Evolutionary conservation across 257 asterid species (phyloP).

Genomic region (Solanum appendiculatum): DNA sequence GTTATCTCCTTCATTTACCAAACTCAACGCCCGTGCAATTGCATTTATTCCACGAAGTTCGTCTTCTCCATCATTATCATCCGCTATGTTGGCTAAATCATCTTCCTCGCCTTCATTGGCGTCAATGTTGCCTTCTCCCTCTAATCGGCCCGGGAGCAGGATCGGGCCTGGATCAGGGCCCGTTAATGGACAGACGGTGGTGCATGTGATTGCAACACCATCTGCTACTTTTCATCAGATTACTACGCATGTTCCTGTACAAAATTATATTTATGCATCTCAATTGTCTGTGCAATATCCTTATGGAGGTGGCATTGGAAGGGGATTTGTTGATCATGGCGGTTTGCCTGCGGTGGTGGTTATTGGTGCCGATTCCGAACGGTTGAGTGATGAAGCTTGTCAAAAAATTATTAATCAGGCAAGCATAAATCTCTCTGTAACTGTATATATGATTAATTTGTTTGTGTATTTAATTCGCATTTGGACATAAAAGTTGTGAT

Average conservation of each 20-base stretch:
- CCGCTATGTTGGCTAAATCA: background rate
- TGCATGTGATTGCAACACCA: background rate
- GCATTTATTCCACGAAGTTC: slow-evolving; percentile 60
- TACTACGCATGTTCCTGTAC: background rate
- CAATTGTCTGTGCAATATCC: slow-evolving; percentile 1
- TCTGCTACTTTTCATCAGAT: background rate
- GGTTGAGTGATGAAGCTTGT: slow-evolving; percentile 34
- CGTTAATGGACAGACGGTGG: background rate
- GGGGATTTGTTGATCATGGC: slow-evolving; percentile 16
- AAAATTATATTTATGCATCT: slow-evolving; percentile 1
- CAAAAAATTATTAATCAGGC: slow-evolving; percentile 71
- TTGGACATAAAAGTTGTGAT: background rate
- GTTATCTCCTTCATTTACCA: background rate
- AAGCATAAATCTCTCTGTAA: background rate
- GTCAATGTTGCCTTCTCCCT: background rate
- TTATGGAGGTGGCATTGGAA: background rate
- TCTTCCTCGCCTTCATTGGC: background rate
- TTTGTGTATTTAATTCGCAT: too few relatives aligned
- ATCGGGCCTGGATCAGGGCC: background rate
- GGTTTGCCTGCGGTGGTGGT: slow-evolving; percentile 7
- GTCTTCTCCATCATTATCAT: background rate
- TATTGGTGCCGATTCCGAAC: slow-evolving; percentile 6
- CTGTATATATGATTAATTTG: background rate
- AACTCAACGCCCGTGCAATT: slow-evolving; percentile 67
- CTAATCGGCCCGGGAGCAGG: background rate